Evolutionary conservation across 441 rosid genomes (phyloP).

Genomic region (Populus tomentosa): DNA sequence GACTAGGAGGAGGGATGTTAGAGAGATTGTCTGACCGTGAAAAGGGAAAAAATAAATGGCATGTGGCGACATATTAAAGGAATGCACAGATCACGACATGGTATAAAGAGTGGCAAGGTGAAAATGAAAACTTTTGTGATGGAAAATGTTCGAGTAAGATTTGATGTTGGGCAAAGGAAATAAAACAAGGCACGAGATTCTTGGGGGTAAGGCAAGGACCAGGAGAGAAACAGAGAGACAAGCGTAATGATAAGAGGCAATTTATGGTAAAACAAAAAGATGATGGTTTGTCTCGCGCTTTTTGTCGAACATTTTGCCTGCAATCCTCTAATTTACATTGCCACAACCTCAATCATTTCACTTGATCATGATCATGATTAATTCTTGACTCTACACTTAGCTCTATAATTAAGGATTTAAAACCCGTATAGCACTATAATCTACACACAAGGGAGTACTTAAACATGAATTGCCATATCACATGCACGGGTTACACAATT

Average conservation of each 20-base stretch:
- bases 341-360: too few relatives aligned
- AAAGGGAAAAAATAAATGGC: too few relatives aligned
- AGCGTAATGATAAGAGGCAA: background rate
- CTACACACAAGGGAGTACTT: too few relatives aligned
- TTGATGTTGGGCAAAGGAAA: background rate
- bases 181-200: slow-evolving; percentile 3
- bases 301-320: slow-evolving; percentile 33
- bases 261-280: background rate
- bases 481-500: too few relatives aligned
- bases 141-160: background rate
- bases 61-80: background rate
- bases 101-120: slow-evolving; percentile 1
- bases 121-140: background rate
- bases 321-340: slow-evolving; percentile 5
- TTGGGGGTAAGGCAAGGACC: background rate
- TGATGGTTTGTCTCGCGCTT: slow-evolving; percentile 23
- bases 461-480: too few relatives aligned
- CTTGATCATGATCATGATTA: too few relatives aligned
- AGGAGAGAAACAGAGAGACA: background rate
- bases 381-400: too few relatives aligned
- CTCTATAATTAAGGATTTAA: too few relatives aligned
- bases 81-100: slow-evolving; percentile 27
- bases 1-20: too few relatives aligned
- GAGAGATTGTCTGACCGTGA: too few relatives aligned
- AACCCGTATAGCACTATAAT: too few relatives aligned